Conservation (phyloP, 257 asterid species). For the Coffea eugenioides region DNA sequence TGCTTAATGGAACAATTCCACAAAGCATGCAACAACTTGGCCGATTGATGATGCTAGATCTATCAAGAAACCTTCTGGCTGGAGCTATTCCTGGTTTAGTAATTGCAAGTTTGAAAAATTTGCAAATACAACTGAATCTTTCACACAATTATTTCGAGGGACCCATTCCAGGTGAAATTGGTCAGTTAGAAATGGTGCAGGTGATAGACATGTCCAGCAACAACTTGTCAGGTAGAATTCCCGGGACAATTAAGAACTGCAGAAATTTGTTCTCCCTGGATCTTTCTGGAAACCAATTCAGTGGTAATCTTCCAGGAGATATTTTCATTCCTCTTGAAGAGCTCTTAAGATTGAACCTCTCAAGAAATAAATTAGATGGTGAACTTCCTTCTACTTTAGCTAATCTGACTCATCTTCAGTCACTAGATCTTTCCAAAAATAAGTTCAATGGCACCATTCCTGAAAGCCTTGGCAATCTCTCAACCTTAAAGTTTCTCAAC, state of each 20-base stretch:
- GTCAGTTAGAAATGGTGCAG: conserved; percentile 69
- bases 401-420: conserved; percentile 36
- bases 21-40: conserved; percentile 40
- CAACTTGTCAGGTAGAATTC: conserved; percentile 54
- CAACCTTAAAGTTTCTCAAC: conserved; percentile 54
- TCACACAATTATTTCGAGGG: conserved; percentile 61
- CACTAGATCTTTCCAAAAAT: conserved; percentile 67
- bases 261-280: conserved; percentile 56
- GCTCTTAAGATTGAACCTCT: conserved; percentile 54
- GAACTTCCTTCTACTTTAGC: conserved; percentile 47
- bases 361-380: conserved; percentile 57
- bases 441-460: conserved; percentile 63
- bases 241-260: conserved; percentile 50
- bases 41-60: conserved; percentile 47
- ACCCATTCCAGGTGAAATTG: conserved; percentile 59
- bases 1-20: conserved; percentile 63
- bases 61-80: conserved; percentile 53
- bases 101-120: conserved; percentile 49
- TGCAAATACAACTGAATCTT: conserved; percentile 65
- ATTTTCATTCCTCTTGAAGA: conserved; percentile 39
- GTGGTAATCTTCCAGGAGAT: conserved; percentile 44
- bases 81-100: conserved; percentile 50
- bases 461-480: conserved; percentile 38
- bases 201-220: conserved; percentile 65
- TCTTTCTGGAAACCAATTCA: conserved; percentile 56